These are phyloP conservation scores for Lichtheimia ramosa DNA, from an alignment of 371 early-diverging fungal species.

Conservation along the genomic window DNA sequence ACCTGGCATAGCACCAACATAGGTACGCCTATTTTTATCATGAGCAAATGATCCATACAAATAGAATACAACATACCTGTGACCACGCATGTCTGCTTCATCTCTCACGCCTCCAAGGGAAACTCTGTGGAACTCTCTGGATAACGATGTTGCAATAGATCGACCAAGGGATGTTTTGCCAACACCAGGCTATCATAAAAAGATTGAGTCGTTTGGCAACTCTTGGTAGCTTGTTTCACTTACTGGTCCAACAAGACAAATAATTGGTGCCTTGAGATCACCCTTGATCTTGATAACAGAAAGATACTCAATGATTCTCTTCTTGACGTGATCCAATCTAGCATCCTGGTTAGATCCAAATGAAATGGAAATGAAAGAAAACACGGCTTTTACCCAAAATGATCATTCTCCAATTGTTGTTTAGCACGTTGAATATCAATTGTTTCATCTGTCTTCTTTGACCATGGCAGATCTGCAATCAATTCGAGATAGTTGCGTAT, in stretches of 20 bases:
- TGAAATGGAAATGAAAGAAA: neutral
- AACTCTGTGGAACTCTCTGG: slow-evolving; percentile 81
- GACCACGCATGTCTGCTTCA: slow-evolving; percentile 77
- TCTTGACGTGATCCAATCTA: slow-evolving; percentile 75
- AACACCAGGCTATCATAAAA: slow-evolving; percentile 59
- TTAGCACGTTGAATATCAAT: slow-evolving; percentile 71
- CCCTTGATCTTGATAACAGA: slow-evolving; percentile 80
- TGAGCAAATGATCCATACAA: neutral
- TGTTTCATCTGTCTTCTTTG: slow-evolving; percentile 56
- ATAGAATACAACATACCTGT: neutral
- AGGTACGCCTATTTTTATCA: slow-evolving; percentile 82
- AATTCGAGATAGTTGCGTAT: slow-evolving; percentile 78
- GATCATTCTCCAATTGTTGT: slow-evolving; percentile 74
- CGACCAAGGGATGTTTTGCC: slow-evolving; percentile 89
- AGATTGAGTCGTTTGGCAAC: neutral
- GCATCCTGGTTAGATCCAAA: neutral
- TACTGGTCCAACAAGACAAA: slow-evolving; percentile 79
- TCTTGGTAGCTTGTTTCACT: slow-evolving; percentile 3
- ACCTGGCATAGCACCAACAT: slow-evolving; percentile 89
- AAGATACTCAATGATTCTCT: slow-evolving; percentile 81
- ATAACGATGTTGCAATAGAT: slow-evolving; percentile 80
- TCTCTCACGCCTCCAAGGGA: slow-evolving; percentile 88
- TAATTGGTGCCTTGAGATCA: slow-evolving; percentile 80
- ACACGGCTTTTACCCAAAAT: slow-evolving; percentile 58
- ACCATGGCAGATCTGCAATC: slow-evolving; percentile 82